Evolutionary conservation across 1,284 basidiomycete genomes (phyloP).

Genomic region (Xerocomus amazonicus): DNA sequence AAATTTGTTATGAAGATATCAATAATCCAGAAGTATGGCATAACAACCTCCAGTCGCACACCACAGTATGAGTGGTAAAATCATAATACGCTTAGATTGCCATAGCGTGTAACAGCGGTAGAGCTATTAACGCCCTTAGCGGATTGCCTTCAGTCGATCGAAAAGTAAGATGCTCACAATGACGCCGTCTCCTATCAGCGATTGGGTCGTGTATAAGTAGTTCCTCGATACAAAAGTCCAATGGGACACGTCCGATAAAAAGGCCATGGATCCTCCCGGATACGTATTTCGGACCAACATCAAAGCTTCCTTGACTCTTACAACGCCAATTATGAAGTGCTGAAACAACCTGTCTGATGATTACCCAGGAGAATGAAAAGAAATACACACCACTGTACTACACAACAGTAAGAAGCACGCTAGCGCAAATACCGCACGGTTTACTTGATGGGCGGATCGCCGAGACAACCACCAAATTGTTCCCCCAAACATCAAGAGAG

Average conservation of each 20-base stretch:
- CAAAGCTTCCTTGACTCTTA: constrained; percentile 3
- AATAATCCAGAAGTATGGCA: not conserved
- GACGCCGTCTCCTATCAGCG: constrained; percentile 2
- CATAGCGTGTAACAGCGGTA: constrained; percentile 8
- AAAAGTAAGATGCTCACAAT: not conserved
- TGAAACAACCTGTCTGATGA: not conserved
- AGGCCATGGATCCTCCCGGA: constrained; percentile 1
- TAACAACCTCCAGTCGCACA: constrained; percentile 1
- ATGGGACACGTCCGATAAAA: constrained; percentile 2
- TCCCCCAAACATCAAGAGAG: constrained; percentile 3
- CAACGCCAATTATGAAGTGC: constrained; percentile 3
- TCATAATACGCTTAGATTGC: constrained; percentile 4
- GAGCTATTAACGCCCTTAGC: not conserved
- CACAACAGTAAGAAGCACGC: constrained; percentile 1
- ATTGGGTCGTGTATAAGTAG: constrained; percentile 1
- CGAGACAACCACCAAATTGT: not conserved
- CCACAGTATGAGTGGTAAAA: constrained; percentile 5
- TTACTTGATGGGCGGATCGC: not conserved
- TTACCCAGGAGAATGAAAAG: not conserved
- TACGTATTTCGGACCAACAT: not conserved
- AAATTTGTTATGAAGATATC: not conserved
- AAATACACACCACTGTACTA: not conserved
- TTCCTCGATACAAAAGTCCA: constrained; percentile 9
- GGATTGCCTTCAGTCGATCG: not conserved
- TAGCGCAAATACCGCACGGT: not conserved